phyloP scores from a whole-genome alignment of 257 asterid genomes.

The Avicennia marina region DNA sequence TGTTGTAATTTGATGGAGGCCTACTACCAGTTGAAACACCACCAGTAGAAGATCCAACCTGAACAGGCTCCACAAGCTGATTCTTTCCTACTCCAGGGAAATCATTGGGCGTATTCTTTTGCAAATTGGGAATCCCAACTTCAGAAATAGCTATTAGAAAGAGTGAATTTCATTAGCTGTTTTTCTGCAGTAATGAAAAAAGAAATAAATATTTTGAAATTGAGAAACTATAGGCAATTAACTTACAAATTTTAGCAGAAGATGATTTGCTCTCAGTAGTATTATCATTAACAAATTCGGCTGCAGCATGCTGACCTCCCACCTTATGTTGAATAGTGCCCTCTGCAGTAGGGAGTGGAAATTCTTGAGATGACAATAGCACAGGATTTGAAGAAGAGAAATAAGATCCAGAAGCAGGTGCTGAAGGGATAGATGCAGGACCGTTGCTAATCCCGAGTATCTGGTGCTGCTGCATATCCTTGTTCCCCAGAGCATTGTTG shows the following conservation, averaged over 20 bases:
- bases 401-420: conserved; percentile 35
- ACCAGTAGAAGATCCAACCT: conserved; percentile 35
- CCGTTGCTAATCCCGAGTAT: conserved; percentile 25
- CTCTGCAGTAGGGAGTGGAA: conserved; percentile 29
- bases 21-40: conserved; percentile 50
- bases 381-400: conserved; percentile 46
- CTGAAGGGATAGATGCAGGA: conserved; percentile 26
- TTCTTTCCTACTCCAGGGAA: conserved; percentile 48
- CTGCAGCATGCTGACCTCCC: conserved; percentile 29
- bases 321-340: conserved; percentile 32
- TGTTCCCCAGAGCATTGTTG: conserved; percentile 21
- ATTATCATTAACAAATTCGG: conserved; percentile 30
- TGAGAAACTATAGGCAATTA: conserved; percentile 16
- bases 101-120: conserved; percentile 41
- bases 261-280: conserved; percentile 33
- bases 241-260: conserved; percentile 34
- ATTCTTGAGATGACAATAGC: conserved; percentile 44
- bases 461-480: conserved; percentile 29
- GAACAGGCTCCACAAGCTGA: conserved; percentile 44
- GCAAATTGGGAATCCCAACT: conserved; percentile 33
- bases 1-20: conserved; percentile 72
- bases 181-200: conserved; percentile 5
- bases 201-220: conserved; percentile 13
- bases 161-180: conserved; percentile 15
- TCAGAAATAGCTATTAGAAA: conserved; percentile 37